Percentiles rank a stretch among this genome's conserved stretches.
These are phyloP conservation scores for Termitomyces sp. DNA, from an alignment of 768 basidiomycete species.

Conservation along the genomic window DNA sequence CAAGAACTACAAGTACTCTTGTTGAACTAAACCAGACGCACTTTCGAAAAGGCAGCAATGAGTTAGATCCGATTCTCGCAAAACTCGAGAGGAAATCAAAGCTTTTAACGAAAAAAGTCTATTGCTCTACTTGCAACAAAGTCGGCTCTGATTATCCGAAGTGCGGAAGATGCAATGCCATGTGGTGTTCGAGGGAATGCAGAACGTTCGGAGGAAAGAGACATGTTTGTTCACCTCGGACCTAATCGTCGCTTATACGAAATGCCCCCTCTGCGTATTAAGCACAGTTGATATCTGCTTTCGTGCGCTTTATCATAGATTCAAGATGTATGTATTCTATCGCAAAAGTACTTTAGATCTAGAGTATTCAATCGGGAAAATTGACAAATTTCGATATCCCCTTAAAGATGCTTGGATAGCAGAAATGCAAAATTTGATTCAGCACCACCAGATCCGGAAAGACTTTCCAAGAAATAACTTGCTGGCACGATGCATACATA, in stretches of 20 bases:
- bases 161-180: conserved; percentile 52
- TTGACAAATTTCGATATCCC: too few species aligned
- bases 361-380: not conserved
- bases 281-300: not conserved
- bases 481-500: not conserved
- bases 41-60: conserved; percentile 5
- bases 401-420: not conserved
- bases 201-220: conserved; percentile 46
- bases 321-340: not conserved
- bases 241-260: not conserved
- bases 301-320: not conserved
- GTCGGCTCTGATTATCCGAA: conserved; percentile 51
- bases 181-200: conserved; percentile 64
- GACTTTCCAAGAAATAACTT: not conserved
- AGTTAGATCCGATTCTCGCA: conserved; percentile 43
- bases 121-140: conserved; percentile 50
- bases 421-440: not conserved
- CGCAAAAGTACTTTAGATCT: not conserved
- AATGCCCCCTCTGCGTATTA: not conserved
- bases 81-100: conserved; percentile 47
- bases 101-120: conserved; percentile 31
- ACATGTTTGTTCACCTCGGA: conserved; percentile 34
- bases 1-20: conserved; percentile 15
- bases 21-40: conserved; percentile 3
- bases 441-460: not conserved